These are phyloP conservation scores for Penicillium egyptiacum DNA, from an alignment of 495 filamentous ascomycete species.

Conservation along the genomic window DNA sequence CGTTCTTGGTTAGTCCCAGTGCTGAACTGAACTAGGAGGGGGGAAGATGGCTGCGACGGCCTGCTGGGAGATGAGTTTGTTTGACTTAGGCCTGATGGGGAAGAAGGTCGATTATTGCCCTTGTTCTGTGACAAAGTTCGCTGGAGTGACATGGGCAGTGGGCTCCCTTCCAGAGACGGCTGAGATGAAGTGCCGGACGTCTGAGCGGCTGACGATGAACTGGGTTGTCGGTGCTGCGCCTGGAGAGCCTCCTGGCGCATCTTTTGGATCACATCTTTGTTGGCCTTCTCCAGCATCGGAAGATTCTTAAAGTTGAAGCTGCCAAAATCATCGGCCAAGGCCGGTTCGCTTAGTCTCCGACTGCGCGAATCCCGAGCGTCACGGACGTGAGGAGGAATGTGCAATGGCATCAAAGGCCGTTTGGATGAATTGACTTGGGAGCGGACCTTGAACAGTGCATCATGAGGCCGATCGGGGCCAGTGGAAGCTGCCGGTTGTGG, in stretches of 20 bases:
- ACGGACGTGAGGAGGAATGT: conserved; percentile 94
- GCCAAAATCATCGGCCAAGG: conserved; percentile 88
- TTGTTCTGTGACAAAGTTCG: conserved; percentile 76
- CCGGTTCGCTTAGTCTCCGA: conserved; percentile 86
- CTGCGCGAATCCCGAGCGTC: conserved; percentile 74
- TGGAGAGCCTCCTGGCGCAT: conserved; percentile 84
- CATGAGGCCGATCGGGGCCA: conserved; percentile 82
- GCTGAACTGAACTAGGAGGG: conserved; percentile 87
- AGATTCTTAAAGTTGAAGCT: conserved; percentile 97
- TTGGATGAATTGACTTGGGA: conserved; percentile 82
- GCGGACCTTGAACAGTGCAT: conserved; percentile 87
- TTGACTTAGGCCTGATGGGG: conserved; percentile 76
- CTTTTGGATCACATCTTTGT: conserved; percentile 97
- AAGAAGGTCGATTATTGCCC: conserved; percentile 75
- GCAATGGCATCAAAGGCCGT: conserved; percentile 87
- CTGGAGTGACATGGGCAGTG: conserved; percentile 78
- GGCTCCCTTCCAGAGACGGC: conserved; percentile 81
- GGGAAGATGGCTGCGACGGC: conserved; percentile 90
- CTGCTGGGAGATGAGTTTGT: conserved; percentile 83
- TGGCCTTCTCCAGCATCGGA: conserved; percentile 93
- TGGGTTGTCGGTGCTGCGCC: conserved; percentile 50
- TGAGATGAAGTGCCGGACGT: conserved; percentile 47
- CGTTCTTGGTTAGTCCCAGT: conserved; percentile 71
- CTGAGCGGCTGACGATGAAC: conserved; percentile 25
- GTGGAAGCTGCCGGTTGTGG: conserved; percentile 57